These are phyloP conservation scores for Neostapfia colusana DNA, from an alignment of 176 grass and related monocot genomes.

Conservation along the genomic window DNA sequence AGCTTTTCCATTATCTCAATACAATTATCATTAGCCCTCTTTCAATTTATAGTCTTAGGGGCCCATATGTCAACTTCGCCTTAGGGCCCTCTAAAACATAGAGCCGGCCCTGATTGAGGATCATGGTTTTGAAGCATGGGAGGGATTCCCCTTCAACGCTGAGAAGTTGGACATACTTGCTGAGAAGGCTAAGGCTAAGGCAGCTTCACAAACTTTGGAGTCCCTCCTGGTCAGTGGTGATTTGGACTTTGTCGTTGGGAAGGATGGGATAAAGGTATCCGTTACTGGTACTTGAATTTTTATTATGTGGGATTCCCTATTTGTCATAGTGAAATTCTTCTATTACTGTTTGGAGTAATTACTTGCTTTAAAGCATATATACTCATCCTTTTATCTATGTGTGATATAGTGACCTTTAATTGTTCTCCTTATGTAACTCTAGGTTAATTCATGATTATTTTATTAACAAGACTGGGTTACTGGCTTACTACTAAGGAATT, in stretches of 20 bases:
- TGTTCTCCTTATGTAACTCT: not conserved
- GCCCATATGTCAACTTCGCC: too few species aligned
- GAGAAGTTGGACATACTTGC: conserved; percentile 69
- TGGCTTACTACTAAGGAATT: not conserved
- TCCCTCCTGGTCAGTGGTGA: conserved; percentile 66
- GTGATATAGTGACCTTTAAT: not conserved
- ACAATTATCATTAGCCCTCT: too few species aligned
- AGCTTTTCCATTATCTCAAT: too few species aligned
- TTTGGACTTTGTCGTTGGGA: conserved; percentile 66
- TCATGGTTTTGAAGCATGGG: conserved; percentile 71
- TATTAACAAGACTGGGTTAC: not conserved
- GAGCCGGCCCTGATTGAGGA: too few species aligned
- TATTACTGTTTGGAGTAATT: conserved; percentile 1
- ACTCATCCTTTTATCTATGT: not conserved
- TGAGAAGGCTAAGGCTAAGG: conserved; percentile 60
- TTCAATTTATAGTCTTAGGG: too few species aligned
- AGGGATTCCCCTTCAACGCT: conserved; percentile 69
- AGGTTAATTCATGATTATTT: not conserved
- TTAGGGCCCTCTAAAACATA: too few species aligned
- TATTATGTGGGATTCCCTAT: not conserved
- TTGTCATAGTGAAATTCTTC: not conserved
- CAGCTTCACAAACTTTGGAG: conserved; percentile 62
- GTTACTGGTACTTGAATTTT: conserved; percentile 13
- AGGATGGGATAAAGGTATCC: conserved; percentile 55
- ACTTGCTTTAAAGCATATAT: not conserved